Conservation (phyloP, 2,329 filamentous ascomycete species). For the Aureobasidium melanogenum region DNA sequence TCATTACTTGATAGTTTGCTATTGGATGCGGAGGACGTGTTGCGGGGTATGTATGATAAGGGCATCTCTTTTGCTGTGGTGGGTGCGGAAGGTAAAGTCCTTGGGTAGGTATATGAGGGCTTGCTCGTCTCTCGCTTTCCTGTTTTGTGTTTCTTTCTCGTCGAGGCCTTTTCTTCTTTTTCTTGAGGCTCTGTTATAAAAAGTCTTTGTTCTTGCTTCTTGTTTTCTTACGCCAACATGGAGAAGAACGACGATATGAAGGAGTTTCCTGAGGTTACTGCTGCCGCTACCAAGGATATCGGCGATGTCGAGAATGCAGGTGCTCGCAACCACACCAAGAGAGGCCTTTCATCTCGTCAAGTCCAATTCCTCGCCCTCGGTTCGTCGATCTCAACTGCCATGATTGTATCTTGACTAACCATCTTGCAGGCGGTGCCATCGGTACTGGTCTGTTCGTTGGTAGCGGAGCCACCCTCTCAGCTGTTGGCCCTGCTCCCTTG, state of each 20-base stretch:
- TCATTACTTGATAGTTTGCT: not conserved
- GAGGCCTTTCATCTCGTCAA: conserved; percentile 51
- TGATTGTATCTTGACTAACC: not conserved
- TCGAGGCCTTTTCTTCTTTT: not conserved
- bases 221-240: not conserved
- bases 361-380: conserved; percentile 53
- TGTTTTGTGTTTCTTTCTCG: not conserved
- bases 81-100: not conserved
- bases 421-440: conserved; percentile 11
- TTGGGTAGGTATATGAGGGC: not conserved
- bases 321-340: conserved; percentile 22
- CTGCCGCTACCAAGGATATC: conserved; percentile 1
- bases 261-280: conserved; percentile 8
- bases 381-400: conserved; percentile 14
- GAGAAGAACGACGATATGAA: conserved; percentile 4
- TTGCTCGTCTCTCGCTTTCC: not conserved
- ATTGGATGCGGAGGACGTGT: not conserved
- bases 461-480: conserved; percentile 19
- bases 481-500: conserved; percentile 26
- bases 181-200: not conserved
- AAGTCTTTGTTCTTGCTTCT: not conserved
- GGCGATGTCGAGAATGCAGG: conserved; percentile 8
- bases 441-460: conserved; percentile 26
- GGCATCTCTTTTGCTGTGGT: not conserved
- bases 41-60: not conserved